Percentiles rank a stretch among this genome's conserved stretches.
These are phyloP conservation scores for Chenopodium suecicum DNA, from an alignment of 148 eudicot species.

Conservation along the genomic window DNA sequence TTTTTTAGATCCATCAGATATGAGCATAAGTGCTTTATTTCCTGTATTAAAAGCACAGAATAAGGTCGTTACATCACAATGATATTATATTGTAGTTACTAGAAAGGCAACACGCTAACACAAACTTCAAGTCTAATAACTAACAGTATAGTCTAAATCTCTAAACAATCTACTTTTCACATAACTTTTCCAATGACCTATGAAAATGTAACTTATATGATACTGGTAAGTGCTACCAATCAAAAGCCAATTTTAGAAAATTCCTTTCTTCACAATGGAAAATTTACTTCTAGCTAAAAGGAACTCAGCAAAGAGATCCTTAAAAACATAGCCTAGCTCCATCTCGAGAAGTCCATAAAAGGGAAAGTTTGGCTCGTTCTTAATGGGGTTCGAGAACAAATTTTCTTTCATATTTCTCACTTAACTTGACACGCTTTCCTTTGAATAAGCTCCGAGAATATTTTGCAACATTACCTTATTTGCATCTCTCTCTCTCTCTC, in stretches of 20 bases:
- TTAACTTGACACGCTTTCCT: too few relatives aligned
- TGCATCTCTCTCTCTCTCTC: too few relatives aligned
- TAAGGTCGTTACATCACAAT: background rate
- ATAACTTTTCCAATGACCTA: background rate
- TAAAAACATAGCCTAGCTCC: background rate
- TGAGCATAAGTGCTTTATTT: slow-evolving; percentile 82
- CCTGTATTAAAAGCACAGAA: slow-evolving; percentile 43
- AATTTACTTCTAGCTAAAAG: slow-evolving; percentile 1
- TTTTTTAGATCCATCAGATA: slow-evolving; percentile 86
- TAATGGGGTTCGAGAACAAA: too few relatives aligned
- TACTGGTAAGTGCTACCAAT: background rate
- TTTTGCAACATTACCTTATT: too few relatives aligned
- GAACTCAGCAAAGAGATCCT: background rate
- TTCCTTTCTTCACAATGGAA: background rate
- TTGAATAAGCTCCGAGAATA: too few relatives aligned
- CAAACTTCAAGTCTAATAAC: background rate
- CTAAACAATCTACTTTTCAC: too few relatives aligned
- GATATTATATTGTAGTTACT: background rate
- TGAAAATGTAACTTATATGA: background rate
- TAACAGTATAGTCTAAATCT: too few relatives aligned
- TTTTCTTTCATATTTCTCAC: too few relatives aligned
- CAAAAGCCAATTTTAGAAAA: background rate
- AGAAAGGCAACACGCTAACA: background rate
- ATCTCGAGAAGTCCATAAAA: background rate
- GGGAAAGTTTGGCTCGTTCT: too few relatives aligned